Evolutionary conservation across 257 asterid genomes (phyloP).

Genomic region (Fraxinus excelsior): DNA sequence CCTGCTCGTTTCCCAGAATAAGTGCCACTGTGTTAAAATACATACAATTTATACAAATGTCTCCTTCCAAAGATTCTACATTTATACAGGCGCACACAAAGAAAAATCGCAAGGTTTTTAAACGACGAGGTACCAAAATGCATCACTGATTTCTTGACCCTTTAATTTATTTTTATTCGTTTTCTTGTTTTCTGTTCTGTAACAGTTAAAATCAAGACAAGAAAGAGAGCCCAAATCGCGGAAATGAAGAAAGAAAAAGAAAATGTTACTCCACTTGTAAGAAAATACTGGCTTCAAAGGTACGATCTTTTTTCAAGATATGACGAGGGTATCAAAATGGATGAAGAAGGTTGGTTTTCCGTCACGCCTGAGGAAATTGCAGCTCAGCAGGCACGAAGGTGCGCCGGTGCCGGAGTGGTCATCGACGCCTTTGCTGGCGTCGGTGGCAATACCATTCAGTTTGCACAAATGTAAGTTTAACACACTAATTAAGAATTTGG

Average conservation of each 20-base stretch:
- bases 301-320: constrained; percentile 74
- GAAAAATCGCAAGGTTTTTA: constrained; percentile 44
- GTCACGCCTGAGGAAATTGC: constrained; percentile 93
- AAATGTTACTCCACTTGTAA: constrained; percentile 63
- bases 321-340: constrained; percentile 71
- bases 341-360: constrained; percentile 97
- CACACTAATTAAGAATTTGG: neutral
- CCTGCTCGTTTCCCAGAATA: neutral
- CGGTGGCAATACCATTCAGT: constrained; percentile 90
- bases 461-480: constrained; percentile 57
- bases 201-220: constrained; percentile 43
- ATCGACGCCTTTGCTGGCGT: constrained; percentile 83
- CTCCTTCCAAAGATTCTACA: neutral
- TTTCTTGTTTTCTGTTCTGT: constrained; percentile 1
- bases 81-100: constrained; percentile 16
- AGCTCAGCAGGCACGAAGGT: constrained; percentile 65
- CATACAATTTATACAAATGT: neutral
- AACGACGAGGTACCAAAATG: constrained; percentile 45
- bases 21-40: neutral
- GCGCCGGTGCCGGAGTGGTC: constrained; percentile 60
- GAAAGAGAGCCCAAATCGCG: constrained; percentile 25
- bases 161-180: neutral
- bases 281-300: constrained; percentile 78
- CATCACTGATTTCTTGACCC: neutral
- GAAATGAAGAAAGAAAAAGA: constrained; percentile 30